Evolutionary conservation across 2,329 filamentous ascomycete genomes (phyloP).

Genomic region (Parascedosporium putredinis): DNA sequence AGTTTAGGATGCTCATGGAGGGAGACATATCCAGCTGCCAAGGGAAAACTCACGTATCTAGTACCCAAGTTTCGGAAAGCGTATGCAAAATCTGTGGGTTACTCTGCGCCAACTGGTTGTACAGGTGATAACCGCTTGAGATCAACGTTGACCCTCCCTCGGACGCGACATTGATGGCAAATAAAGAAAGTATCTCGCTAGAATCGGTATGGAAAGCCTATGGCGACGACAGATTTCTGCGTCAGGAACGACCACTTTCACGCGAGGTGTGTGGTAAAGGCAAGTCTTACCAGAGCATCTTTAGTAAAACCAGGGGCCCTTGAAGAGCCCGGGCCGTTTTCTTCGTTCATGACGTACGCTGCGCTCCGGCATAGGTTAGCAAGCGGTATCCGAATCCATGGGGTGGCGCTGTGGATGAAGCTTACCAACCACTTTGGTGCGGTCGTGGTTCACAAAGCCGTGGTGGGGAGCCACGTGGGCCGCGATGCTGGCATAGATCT

Average conservation of each 20-base stretch:
- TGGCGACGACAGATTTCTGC: neutral
- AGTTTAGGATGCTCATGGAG: no score
- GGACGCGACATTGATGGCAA: neutral
- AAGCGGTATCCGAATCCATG: neutral
- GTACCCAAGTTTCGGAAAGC: neutral
- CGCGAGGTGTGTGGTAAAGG: neutral
- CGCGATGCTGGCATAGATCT: neutral
- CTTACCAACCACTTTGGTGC: neutral
- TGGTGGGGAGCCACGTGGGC: neutral
- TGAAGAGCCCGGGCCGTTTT: neutral
- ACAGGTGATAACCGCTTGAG: neutral
- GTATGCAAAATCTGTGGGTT: neutral
- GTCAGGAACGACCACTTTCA: neutral
- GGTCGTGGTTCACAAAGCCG: neutral
- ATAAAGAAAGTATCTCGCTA: neutral
- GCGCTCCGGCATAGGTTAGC: neutral
- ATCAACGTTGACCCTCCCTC: neutral
- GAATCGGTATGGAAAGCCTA: neutral
- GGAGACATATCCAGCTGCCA: no score
- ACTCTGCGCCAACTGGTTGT: neutral
- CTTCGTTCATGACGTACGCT: neutral
- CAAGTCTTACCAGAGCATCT: neutral
- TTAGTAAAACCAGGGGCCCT: neutral
- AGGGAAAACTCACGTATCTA: neutral
- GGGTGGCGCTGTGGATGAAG: neutral